A percentile compares a stretch with the other conserved stretches of the same genome.
These are phyloP conservation scores for Aspergillus wentii DNA, from an alignment of 495 filamentous ascomycete genomes.

Conservation along the genomic window DNA sequence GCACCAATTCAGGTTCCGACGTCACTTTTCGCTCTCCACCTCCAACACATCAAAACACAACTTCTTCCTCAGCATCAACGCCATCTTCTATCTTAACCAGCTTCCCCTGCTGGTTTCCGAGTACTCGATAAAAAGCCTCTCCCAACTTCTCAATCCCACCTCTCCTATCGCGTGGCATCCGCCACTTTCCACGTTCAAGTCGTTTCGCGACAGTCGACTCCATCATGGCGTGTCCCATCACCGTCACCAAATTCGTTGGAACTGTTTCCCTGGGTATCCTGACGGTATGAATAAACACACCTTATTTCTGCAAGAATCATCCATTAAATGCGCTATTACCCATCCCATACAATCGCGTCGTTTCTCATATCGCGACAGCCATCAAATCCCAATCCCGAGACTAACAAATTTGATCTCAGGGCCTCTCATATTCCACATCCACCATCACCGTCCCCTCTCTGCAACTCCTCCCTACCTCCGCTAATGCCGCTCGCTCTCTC, in stretches of 20 bases:
- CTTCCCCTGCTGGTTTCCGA: no score
- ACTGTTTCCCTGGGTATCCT: slow-evolving; percentile 80
- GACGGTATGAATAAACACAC: slow-evolving; percentile 57
- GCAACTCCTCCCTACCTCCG: slow-evolving; percentile 67
- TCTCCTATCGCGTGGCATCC: background rate
- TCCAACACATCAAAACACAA: no score
- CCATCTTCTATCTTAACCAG: no score
- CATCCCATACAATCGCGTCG: slow-evolving; percentile 6
- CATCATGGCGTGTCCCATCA: slow-evolving; percentile 66
- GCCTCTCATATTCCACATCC: slow-evolving; percentile 75
- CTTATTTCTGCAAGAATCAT: background rate
- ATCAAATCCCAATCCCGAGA: background rate
- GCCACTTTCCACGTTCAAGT: background rate
- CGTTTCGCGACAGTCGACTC: background rate
- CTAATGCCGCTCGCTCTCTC: slow-evolving; percentile 60
- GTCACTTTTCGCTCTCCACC: no score
- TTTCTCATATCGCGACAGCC: no score
- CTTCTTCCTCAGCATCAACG: no score
- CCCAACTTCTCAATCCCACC: no score
- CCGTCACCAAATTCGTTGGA: slow-evolving; percentile 82
- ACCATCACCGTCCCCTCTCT: slow-evolving; percentile 71
- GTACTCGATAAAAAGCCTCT: no score
- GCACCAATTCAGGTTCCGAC: no score
- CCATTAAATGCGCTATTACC: slow-evolving; percentile 6
- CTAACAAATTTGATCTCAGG: slow-evolving; percentile 43